Base-by-base conservation (phyloP, 768 basidiomycete species). In the Porpolomopsis calyptriformis region DNA sequence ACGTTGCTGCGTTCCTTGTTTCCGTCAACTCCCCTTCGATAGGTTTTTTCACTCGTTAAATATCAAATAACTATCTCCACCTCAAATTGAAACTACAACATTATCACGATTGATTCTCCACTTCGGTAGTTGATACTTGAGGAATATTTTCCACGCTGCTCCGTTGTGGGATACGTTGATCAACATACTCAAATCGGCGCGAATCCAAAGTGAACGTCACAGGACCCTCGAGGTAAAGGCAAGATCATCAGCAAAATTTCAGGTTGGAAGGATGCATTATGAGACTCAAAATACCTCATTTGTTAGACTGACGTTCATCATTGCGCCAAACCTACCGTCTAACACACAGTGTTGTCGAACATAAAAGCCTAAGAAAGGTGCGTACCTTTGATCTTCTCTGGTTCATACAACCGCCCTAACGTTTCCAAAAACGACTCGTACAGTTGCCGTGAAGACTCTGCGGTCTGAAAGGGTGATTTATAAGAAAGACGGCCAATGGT, bases 311-410 rank as follows among this genome's bases (percentile, higher is more conserved):
- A 97, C 88, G 47, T 80, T 76, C 92, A 97, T 97, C 92, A 94
- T 94, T 4, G 91, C 92, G 25, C 91, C 91, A 58, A 97, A 96
- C 53, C 69, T 72, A n/a, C 92, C 92, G 61, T 97, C 92, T 93
- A 11, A 38, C 20, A 24, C 20, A 31, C 7, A 6, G 29, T 35
- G 26, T 34, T 27, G 16, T 40, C 7, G 14, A 18, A 18, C 18
- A 48, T 20, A 40, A 18, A 18, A 40, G 47, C 16, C 35, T n/a
- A 40, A 9, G 46, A 23, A 39, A 46, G 34, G 18, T 18, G 52
- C 68, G 26, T 40, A 85, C 91, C 91, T 73, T 87, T 73, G 52
- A 96, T 80, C 61, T 79, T 88, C 40, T 81, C 78, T 5, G 82
- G 64, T 50, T 76, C 71, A 63, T 96, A 93, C 20, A 72, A 57